Conservation (phyloP, 192 early-diverging fungal genomes). For the Pecoramyces ruminantium region DNA sequence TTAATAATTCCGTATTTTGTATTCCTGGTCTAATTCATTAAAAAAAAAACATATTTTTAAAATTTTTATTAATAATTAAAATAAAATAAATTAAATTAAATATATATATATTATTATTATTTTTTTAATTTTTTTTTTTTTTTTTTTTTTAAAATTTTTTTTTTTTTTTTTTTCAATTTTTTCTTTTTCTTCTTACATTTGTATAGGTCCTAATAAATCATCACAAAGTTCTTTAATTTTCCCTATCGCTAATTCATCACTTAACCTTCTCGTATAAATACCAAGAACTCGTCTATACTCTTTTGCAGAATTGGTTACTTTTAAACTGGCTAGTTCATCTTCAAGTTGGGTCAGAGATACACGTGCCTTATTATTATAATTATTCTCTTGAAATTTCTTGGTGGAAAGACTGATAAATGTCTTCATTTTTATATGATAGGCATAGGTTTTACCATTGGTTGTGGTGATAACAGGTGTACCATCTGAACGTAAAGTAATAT, state of each 20-base stretch:
- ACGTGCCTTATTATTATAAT: conserved; percentile 8
- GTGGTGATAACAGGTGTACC: conserved; percentile 51
- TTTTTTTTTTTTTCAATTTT: background rate
- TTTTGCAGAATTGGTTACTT: conserved; percentile 25
- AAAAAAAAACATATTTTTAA: conserved; percentile 2
- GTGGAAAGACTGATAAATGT: conserved; percentile 23
- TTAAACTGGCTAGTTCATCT: conserved; percentile 23
- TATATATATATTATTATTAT: no score
- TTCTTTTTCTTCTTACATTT: conserved; percentile 7
- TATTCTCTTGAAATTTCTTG: conserved; percentile 1
- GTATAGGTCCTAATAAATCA: conserved; percentile 35
- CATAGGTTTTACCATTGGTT: conserved; percentile 33
- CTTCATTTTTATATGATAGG: conserved; percentile 45
- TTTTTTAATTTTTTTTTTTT: no score
- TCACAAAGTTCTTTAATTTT: conserved; percentile 53
- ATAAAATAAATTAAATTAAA: background rate
- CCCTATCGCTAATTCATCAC: conserved; percentile 36
- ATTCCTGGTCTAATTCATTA: conserved; percentile 17
- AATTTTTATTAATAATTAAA: conserved; percentile 3
- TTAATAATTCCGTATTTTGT: conserved; percentile 9
- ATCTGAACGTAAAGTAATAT: conserved; percentile 33
- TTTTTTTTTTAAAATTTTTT: no score
- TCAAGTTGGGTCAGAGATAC: conserved; percentile 5
- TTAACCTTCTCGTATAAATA: conserved; percentile 45
- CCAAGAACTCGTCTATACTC: conserved; percentile 43